Conservation (phyloP, 371 early-diverging fungal species). For the Rhizopus sp. region DNA sequence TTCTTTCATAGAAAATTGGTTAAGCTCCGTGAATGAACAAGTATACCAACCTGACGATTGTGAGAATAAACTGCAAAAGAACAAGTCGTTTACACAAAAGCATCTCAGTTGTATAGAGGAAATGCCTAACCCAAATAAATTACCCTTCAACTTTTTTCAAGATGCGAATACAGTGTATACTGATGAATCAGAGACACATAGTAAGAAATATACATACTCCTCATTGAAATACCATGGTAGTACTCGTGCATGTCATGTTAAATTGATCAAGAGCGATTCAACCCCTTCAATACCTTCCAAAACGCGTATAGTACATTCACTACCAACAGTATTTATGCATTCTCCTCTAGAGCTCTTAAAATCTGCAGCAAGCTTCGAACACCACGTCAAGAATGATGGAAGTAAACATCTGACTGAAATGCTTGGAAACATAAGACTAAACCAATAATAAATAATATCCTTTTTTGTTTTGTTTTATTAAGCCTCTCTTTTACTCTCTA, state of each 20-base stretch:
- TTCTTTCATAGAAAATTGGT: background rate
- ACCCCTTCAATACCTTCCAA: no score
- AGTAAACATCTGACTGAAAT: conserved; percentile 14
- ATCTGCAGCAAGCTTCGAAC: background rate
- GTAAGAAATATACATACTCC: background rate
- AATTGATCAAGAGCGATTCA: conserved; percentile 7
- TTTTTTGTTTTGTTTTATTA: conserved; percentile 1
- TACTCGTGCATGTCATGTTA: conserved; percentile 6
- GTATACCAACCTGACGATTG: no score
- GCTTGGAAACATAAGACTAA: conserved; percentile 2
- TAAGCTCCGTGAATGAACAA: background rate
- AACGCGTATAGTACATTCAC: no score
- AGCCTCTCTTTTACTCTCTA: conserved; percentile 57
- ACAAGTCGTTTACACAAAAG: no score
- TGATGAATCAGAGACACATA: conserved; percentile 4
- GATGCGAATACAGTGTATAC: conserved; percentile 7
- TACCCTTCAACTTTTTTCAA: conserved; percentile 12
- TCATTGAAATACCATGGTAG: conserved; percentile 16
- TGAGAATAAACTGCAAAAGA: no score
- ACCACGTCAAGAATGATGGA: conserved; percentile 7
- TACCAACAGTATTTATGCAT: no score
- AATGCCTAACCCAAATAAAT: no score
- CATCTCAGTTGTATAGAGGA: no score
- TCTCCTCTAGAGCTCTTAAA: conserved; percentile 1
- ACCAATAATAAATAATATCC: conserved; percentile 12